Evolutionary conservation across 2,329 filamentous ascomycete species (phyloP).

Genomic region (Aspergillus sp.): DNA sequence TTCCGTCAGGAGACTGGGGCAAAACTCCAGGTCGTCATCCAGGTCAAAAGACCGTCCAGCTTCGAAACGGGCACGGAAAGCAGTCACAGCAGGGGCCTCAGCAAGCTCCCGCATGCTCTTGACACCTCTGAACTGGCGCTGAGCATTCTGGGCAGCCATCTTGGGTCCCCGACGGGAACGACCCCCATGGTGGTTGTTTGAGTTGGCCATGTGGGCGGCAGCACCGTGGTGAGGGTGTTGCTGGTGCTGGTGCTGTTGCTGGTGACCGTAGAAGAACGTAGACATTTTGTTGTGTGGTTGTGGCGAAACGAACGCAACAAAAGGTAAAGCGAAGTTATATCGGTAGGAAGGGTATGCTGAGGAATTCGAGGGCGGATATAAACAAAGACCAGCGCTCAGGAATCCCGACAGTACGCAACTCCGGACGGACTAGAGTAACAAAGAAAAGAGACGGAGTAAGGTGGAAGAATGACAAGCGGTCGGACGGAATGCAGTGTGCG

Average conservation of each 20-base stretch:
- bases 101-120: conserved; percentile 83
- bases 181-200: conserved; percentile 79
- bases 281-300: conserved; percentile 43
- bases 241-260: conserved; percentile 50
- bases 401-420: conserved; percentile 15
- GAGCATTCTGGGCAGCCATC: conserved; percentile 76
- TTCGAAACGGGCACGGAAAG: conserved; percentile 86
- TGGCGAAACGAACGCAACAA: conserved; percentile 12
- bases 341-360: conserved; percentile 14
- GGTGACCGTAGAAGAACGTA: conserved; percentile 50
- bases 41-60: conserved; percentile 91
- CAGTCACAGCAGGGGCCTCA: conserved; percentile 72
- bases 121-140: conserved; percentile 83
- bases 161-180: conserved; percentile 83
- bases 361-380: conserved; percentile 27
- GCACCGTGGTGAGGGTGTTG: conserved; percentile 52
- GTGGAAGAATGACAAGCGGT: conserved; percentile 25
- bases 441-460: conserved; percentile 23
- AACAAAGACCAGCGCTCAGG: conserved; percentile 27
- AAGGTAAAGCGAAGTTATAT: conserved; percentile 18
- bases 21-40: conserved; percentile 95
- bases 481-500: conserved; percentile 23
- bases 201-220: conserved; percentile 51
- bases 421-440: conserved; percentile 4
- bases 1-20: conserved; percentile 87